Percentiles rank a stretch among this genome's conserved stretches.
These are phyloP conservation scores for Paracamarosporium sp. DNA, from an alignment of 2,329 filamentous ascomycete genomes.

Conservation along the genomic window DNA sequence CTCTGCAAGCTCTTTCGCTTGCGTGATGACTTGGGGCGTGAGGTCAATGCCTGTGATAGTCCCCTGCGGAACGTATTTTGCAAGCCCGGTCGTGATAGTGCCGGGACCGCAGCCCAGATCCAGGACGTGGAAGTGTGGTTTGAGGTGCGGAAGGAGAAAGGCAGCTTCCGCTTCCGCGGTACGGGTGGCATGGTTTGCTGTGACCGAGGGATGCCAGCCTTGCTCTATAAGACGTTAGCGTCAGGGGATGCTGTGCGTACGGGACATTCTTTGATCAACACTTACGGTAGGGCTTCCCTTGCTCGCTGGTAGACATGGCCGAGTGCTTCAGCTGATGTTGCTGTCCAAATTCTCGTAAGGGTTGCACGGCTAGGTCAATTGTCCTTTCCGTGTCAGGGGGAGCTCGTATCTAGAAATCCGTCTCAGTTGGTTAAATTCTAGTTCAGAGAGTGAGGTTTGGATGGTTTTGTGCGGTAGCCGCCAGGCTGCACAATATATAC, in stretches of 20 bases:
- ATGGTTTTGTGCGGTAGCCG: not conserved
- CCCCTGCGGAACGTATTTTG: slow-evolving; percentile 46
- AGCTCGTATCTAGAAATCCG: no score
- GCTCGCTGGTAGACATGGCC: not conserved
- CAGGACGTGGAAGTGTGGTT: slow-evolving; percentile 37
- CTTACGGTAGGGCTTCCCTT: slow-evolving; percentile 3
- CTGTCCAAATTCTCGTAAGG: not conserved
- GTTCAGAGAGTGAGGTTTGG: not conserved
- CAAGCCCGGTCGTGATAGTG: slow-evolving; percentile 50
- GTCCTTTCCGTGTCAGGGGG: not conserved
- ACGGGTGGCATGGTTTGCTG: slow-evolving; percentile 40
- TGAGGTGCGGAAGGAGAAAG: slow-evolving; percentile 23
- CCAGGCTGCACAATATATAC: not conserved
- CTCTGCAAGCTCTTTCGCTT: slow-evolving; percentile 32
- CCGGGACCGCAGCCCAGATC: slow-evolving; percentile 44
- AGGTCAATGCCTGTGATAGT: slow-evolving; percentile 51
- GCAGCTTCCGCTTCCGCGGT: slow-evolving; percentile 41
- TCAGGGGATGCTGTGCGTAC: not conserved
- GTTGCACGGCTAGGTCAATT: not conserved
- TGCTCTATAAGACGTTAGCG: slow-evolving; percentile 29
- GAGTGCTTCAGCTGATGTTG: not conserved
- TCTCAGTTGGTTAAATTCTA: not conserved
- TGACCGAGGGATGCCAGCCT: slow-evolving; percentile 34
- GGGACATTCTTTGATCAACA: not conserved
- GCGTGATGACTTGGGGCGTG: slow-evolving; percentile 43